A percentile compares a stretch with the other conserved stretches of the same genome.
These are phyloP conservation scores for Jasminum sambac DNA, from an alignment of 257 asterid species.

Conservation along the genomic window DNA sequence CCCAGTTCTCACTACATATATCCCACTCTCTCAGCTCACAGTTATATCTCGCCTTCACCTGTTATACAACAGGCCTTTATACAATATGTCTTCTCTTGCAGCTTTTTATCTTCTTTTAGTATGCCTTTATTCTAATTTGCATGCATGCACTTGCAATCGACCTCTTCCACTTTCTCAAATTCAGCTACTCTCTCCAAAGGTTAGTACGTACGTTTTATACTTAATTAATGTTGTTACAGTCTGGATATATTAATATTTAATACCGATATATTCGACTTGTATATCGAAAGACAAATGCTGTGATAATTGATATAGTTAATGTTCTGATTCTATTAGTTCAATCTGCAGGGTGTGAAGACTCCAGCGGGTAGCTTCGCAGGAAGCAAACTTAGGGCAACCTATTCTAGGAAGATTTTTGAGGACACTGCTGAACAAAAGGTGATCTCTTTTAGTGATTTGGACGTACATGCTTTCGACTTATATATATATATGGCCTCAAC, in stretches of 20 bases:
- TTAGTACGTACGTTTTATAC: slow-evolving; percentile 23
- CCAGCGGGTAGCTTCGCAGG: slow-evolving; percentile 21
- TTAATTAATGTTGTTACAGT: background rate
- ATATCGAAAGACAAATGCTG: background rate
- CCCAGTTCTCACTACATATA: slow-evolving; percentile 28
- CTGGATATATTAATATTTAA: too few relatives aligned
- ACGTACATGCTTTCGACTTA: background rate
- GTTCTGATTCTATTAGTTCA: background rate
- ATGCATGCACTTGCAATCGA: slow-evolving; percentile 59
- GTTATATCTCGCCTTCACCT: slow-evolving; percentile 1
- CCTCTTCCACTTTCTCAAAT: slow-evolving; percentile 29
- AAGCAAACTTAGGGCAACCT: background rate
- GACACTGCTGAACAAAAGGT: slow-evolving; percentile 25
- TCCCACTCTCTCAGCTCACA: slow-evolving; percentile 9
- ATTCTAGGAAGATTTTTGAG: slow-evolving; percentile 23
- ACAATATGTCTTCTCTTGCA: slow-evolving; percentile 34
- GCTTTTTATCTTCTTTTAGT: slow-evolving; percentile 33
- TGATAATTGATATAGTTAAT: background rate
- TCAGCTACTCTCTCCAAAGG: slow-evolving; percentile 35
- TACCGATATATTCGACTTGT: too few relatives aligned
- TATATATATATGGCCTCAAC: background rate
- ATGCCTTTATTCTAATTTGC: slow-evolving; percentile 39
- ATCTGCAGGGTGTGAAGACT: slow-evolving; percentile 32
- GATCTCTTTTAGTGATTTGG: background rate
- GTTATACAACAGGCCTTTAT: too few relatives aligned